Evolutionary conservation across 1,284 basidiomycete genomes (phyloP).

Genomic region (Salmacisia buchloeana): DNA sequence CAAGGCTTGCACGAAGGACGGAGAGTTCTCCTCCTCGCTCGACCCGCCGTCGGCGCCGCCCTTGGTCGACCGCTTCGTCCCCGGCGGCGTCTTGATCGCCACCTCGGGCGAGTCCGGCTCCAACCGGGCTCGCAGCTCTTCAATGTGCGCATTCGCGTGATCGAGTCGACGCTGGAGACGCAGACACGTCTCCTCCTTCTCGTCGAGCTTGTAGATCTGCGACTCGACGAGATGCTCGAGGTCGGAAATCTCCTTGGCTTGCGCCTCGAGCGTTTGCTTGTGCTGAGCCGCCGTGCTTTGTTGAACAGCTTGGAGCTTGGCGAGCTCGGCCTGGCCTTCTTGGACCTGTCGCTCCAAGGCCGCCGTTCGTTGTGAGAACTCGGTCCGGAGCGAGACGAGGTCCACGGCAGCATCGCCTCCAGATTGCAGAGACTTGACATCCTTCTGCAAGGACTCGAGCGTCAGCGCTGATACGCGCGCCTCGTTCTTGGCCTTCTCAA

Average conservation of each 20-base stretch:
- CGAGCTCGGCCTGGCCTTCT: constrained; percentile 55
- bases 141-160: background rate
- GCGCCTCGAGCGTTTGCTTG: constrained; percentile 31
- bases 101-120: constrained; percentile 13
- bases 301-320: constrained; percentile 39
- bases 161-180: constrained; percentile 9
- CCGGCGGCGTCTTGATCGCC: constrained; percentile 5
- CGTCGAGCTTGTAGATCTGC: constrained; percentile 40
- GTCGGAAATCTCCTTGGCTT: constrained; percentile 38
- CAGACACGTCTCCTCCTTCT: constrained; percentile 34
- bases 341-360: constrained; percentile 36
- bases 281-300: constrained; percentile 40
- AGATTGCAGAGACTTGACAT: constrained; percentile 53
- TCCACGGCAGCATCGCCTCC: constrained; percentile 30
- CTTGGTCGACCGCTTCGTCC: constrained; percentile 1
- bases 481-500: constrained; percentile 67
- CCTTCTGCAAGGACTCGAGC: constrained; percentile 62
- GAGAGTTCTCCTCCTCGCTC: background rate
- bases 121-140: constrained; percentile 8
- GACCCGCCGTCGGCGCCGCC: constrained; percentile 8
- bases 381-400: constrained; percentile 50
- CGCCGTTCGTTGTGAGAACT: constrained; percentile 39
- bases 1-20: background rate
- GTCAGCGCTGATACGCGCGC: constrained; percentile 70
- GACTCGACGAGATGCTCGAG: constrained; percentile 42